These are phyloP conservation scores for Colletotrichum somersetense DNA, from an alignment of 2,329 filamentous ascomycete species.

Conservation along the genomic window DNA sequence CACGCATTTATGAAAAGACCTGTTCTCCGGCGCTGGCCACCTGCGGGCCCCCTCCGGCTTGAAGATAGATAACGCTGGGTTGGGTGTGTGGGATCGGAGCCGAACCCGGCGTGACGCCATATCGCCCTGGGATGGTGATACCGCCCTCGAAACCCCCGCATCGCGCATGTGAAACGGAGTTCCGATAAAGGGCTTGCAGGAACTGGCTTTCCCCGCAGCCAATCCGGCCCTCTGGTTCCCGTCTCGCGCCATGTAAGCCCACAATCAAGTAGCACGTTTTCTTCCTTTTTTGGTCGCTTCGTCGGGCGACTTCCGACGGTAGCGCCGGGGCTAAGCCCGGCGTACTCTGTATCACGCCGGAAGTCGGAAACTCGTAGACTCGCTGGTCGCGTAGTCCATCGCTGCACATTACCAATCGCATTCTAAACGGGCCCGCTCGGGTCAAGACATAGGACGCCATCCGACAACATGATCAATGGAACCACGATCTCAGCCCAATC, in stretches of 20 bases:
- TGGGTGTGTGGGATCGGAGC: slow-evolving; percentile 32
- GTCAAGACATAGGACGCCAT: neutral
- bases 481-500: neutral
- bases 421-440: neutral
- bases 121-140: slow-evolving; percentile 37
- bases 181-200: slow-evolving; percentile 15
- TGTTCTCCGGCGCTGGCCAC: neutral
- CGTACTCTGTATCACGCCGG: neutral
- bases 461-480: neutral
- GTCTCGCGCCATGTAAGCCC: slow-evolving; percentile 29
- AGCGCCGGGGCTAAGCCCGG: neutral
- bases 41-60: slow-evolving; percentile 6
- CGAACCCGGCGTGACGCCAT: slow-evolving; percentile 41
- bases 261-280: slow-evolving; percentile 37
- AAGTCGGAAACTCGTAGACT: neutral
- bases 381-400: neutral
- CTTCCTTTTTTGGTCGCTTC: neutral
- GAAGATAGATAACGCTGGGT: slow-evolving; percentile 33
- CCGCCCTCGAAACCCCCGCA: slow-evolving; percentile 28
- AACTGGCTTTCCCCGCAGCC: slow-evolving; percentile 4
- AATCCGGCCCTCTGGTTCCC: neutral
- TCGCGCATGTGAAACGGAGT: slow-evolving; percentile 8
- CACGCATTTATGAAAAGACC: slow-evolving; percentile 20
- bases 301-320: slow-evolving; percentile 34
- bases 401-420: neutral